Evolutionary conservation across 805 yeast species (phyloP).

Genomic region (Wickerhamomyces bisporus): DNA sequence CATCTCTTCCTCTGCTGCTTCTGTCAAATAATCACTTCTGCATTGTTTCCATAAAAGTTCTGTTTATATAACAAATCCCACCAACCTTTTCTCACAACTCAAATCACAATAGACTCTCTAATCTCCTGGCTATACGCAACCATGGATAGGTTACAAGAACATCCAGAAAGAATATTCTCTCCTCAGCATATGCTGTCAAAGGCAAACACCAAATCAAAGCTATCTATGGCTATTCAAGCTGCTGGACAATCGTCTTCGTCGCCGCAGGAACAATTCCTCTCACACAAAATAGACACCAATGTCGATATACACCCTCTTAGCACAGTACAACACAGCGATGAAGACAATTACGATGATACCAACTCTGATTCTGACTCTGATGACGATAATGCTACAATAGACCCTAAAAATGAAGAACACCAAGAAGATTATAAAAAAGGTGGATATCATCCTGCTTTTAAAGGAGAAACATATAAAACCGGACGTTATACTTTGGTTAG

Average conservation of each 20-base stretch:
- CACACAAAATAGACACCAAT: neutral
- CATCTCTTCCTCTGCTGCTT: neutral
- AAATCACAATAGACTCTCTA: neutral
- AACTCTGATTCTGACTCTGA: conserved; percentile 15
- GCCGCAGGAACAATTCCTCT: neutral
- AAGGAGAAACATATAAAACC: conserved; percentile 80
- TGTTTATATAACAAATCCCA: no score
- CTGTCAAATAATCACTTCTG: no score
- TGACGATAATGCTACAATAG: conserved; percentile 24
- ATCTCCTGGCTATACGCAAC: neutral
- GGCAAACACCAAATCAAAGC: conserved; percentile 14
- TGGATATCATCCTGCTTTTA: conserved; percentile 91
- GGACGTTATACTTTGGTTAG: conserved; percentile 75
- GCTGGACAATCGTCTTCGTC: conserved; percentile 4
- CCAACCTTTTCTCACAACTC: neutral
- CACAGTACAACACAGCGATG: neutral
- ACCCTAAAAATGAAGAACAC: conserved; percentile 74
- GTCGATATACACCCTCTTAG: no score
- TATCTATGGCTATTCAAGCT: conserved; percentile 20
- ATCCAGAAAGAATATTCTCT: conserved; percentile 10
- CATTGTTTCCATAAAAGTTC: no score
- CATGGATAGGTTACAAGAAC: conserved; percentile 14
- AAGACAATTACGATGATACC: conserved; percentile 1
- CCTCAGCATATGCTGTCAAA: conserved; percentile 8
- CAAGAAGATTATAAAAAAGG: conserved; percentile 82